These are phyloP conservation scores for Pseudozyma pruni DNA, from an alignment of 1,284 basidiomycete species.

Conservation along the genomic window DNA sequence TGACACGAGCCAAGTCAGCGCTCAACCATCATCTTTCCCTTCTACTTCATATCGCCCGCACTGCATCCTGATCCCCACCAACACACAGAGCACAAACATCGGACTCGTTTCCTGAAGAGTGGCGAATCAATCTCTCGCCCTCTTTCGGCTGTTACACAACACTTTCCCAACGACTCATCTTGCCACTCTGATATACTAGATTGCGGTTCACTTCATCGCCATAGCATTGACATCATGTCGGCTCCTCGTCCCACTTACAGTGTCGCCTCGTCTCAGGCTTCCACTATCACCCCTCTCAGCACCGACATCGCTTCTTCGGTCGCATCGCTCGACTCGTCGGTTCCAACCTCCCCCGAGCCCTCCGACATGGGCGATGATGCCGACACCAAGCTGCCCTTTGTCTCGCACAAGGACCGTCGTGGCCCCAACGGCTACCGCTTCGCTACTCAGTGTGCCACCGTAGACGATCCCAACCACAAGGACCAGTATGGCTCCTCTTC, in stretches of 20 bases:
- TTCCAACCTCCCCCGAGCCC: conserved; percentile 47
- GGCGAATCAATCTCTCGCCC: conserved; percentile 7
- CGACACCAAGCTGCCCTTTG: conserved; percentile 30
- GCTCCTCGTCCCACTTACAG: conserved; percentile 23
- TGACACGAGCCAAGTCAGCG: no score
- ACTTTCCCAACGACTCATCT: background rate
- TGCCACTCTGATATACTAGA: background rate
- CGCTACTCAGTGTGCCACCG: conserved; percentile 88
- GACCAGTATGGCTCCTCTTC: conserved; percentile 95
- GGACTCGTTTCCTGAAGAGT: conserved; percentile 14
- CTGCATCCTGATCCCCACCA: background rate
- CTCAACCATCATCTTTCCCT: no score
- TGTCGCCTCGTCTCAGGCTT: conserved; percentile 40
- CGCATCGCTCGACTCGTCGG: conserved; percentile 49
- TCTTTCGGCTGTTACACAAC: conserved; percentile 15
- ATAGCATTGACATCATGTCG: conserved; percentile 21
- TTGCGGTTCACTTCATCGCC: background rate
- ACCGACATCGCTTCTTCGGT: conserved; percentile 45
- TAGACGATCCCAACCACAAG: conserved; percentile 83
- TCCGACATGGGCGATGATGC: conserved; percentile 42
- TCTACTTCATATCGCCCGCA: no score
- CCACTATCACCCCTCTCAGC: conserved; percentile 41
- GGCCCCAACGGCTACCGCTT: conserved; percentile 69
- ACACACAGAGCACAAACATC: background rate
- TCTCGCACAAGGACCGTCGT: conserved; percentile 51